These are phyloP conservation scores for Sporothrix pseudoabietina DNA, from an alignment of 2,329 filamentous ascomycete genomes.

Conservation along the genomic window DNA sequence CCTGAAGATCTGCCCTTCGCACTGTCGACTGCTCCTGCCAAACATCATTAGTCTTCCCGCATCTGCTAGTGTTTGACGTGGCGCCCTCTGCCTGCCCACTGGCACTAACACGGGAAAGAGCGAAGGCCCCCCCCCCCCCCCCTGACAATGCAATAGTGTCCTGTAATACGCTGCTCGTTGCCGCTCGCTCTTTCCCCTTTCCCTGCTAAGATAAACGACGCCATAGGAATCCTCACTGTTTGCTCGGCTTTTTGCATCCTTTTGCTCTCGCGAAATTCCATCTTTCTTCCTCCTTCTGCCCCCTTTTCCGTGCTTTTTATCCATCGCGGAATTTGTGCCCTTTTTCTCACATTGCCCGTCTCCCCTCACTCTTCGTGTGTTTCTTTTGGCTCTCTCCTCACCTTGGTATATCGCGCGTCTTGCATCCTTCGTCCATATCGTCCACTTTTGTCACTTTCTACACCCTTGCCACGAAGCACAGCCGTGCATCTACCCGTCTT, in stretches of 20 bases:
- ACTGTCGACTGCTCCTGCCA: background rate
- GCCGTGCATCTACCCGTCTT: background rate
- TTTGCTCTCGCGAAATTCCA: background rate
- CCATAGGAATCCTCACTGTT: background rate
- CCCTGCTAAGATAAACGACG: background rate
- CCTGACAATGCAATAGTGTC: background rate
- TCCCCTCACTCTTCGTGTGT: background rate
- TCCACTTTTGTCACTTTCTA: background rate
- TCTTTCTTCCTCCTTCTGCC: background rate
- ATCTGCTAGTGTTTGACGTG: background rate
- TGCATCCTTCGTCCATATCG: background rate
- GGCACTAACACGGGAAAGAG: slow-evolving; percentile 16
- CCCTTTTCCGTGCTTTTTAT: no score
- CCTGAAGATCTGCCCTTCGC: background rate
- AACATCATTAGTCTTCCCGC: background rate
- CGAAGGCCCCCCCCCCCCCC: background rate
- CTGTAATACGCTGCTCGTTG: background rate
- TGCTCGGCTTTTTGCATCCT: background rate
- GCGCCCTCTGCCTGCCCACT: background rate
- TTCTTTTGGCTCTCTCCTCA: background rate
- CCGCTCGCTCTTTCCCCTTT: slow-evolving; percentile 2
- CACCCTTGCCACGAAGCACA: background rate
- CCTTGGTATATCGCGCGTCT: background rate
- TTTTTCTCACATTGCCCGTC: background rate
- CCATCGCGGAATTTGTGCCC: background rate